Conservation (phyloP, 192 early-diverging fungal genomes). For the Linnemannia hyalina region DNA sequence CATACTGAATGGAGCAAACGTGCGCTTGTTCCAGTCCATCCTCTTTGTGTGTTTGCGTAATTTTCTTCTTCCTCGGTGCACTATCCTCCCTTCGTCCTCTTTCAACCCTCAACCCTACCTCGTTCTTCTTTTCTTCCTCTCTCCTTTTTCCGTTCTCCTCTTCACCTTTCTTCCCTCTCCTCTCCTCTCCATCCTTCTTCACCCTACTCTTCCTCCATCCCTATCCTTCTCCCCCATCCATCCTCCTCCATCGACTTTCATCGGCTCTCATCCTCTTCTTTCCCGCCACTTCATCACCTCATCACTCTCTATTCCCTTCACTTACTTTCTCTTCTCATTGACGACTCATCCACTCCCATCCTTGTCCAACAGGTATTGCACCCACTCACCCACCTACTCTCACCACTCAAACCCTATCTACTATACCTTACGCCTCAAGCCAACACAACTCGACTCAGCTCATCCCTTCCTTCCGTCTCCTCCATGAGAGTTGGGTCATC, state of each 20-base stretch:
- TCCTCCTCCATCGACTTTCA: background rate
- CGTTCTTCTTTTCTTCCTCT: background rate
- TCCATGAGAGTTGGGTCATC: too few relatives aligned
- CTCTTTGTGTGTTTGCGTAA: background rate
- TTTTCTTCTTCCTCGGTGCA: background rate
- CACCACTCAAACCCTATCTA: background rate
- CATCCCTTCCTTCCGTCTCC: background rate
- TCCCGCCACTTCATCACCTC: too few relatives aligned
- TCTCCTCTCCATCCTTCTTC: background rate
- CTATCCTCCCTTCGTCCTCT: background rate
- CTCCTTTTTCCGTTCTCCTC: background rate
- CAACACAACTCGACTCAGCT: background rate
- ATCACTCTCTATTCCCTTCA: background rate
- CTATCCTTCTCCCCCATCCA: background rate
- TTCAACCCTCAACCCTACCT: background rate
- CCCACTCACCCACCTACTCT: background rate
- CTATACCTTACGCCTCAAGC: background rate
- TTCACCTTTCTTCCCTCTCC: too few relatives aligned
- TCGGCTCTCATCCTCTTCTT: too few relatives aligned
- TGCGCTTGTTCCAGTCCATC: background rate
- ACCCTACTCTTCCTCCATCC: background rate
- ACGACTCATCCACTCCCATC: conserved; percentile 1
- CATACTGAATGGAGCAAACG: too few relatives aligned
- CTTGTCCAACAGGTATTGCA: background rate
- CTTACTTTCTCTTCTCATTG: background rate